phyloP scores from a whole-genome alignment of 768 basidiomycete genomes.

The Naganishia friedmannii region DNA sequence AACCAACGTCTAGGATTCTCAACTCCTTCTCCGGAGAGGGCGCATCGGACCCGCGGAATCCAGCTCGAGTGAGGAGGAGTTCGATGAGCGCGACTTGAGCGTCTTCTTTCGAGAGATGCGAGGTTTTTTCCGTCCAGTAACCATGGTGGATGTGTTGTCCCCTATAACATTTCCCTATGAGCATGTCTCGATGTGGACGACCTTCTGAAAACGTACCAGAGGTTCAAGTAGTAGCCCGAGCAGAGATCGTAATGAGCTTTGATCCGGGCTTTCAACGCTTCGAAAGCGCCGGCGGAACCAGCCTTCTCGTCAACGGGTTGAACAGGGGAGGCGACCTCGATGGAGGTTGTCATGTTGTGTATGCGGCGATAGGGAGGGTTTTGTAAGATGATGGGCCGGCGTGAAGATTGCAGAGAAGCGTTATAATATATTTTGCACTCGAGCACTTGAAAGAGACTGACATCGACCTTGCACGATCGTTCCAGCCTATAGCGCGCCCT shows the following conservation, averaged over 20 bases:
- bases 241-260: constrained; percentile 36
- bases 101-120: constrained; percentile 30
- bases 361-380: no score
- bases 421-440: no score
- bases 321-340: background rate
- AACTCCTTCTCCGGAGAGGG: constrained; percentile 7
- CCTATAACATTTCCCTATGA: background rate
- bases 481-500: no score
- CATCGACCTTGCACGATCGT: no score
- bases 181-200: no score
- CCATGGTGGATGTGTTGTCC: constrained; percentile 35
- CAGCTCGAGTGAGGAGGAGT: constrained; percentile 29
- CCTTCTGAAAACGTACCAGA: constrained; percentile 24
- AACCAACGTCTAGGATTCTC: constrained; percentile 32
- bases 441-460: no score
- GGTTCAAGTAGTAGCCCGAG: constrained; percentile 31
- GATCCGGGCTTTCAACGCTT: constrained; percentile 29
- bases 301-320: background rate
- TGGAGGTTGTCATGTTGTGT: no score
- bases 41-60: constrained; percentile 2
- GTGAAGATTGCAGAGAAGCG: no score
- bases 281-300: constrained; percentile 1
- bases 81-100: constrained; percentile 34
- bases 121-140: constrained; percentile 29
- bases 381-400: no score